phyloP scores from a whole-genome alignment of 1,284 basidiomycete species.

The Tetrapyrgos nigripes region DNA sequence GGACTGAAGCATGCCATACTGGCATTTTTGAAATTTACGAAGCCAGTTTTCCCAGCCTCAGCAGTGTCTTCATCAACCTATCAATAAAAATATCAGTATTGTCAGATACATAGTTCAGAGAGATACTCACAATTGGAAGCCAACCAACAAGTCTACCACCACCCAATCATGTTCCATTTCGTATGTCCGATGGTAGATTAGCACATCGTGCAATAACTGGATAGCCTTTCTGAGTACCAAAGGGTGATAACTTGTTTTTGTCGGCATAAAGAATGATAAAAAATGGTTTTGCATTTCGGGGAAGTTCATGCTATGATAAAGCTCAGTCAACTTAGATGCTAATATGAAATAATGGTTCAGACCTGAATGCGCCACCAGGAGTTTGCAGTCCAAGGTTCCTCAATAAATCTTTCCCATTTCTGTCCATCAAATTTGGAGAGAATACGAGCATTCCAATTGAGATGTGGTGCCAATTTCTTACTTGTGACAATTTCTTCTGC shows the following conservation, averaged over 20 bases:
- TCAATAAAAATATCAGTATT: conserved; percentile 6
- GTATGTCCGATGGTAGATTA: conserved; percentile 43
- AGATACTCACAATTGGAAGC: conserved; percentile 45
- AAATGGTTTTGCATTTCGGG: conserved; percentile 49
- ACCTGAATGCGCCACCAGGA: too few relatives aligned
- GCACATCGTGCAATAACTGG: too few relatives aligned
- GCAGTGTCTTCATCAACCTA: conserved; percentile 34
- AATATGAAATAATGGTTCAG: too few relatives aligned
- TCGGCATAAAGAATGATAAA: too few relatives aligned
- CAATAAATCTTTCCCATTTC: too few relatives aligned
- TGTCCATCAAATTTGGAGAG: too few relatives aligned
- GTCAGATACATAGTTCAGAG: background rate
- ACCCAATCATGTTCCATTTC: conserved; percentile 42
- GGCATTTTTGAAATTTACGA: conserved; percentile 37
- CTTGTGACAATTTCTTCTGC: background rate
- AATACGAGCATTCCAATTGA: background rate
- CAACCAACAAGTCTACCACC: conserved; percentile 48
- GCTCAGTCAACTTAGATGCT: too few relatives aligned
- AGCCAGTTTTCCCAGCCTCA: conserved; percentile 33
- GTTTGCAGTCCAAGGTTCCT: too few relatives aligned
- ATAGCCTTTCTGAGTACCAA: too few relatives aligned
- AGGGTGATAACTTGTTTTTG: too few relatives aligned
- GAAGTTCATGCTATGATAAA: too few relatives aligned
- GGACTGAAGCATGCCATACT: conserved; percentile 41
- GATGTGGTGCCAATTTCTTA: background rate